phyloP scores from a whole-genome alignment of 441 rosid genomes.

The Croton laevigatus region DNA sequence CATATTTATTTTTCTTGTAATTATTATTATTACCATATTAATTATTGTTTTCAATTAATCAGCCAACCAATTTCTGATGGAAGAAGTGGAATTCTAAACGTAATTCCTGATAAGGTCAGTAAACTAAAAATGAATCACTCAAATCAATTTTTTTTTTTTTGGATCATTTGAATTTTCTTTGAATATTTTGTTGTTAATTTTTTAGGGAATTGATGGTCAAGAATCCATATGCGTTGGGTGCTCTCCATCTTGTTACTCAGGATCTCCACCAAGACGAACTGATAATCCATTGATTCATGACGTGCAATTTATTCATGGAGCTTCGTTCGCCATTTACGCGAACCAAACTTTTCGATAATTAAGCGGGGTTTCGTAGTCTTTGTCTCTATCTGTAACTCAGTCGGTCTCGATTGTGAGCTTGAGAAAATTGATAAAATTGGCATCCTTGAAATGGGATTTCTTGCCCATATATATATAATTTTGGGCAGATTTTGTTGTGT shows the following conservation, averaged over 20 bases:
- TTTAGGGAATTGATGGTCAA: constrained; percentile 37
- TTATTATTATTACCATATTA: background rate
- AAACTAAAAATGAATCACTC: background rate
- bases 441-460: too few species aligned
- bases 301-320: constrained; percentile 58
- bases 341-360: too few species aligned
- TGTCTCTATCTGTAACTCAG: too few species aligned
- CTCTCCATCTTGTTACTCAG: constrained; percentile 41
- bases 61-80: constrained; percentile 45
- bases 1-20: too few species aligned
- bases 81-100: constrained; percentile 39
- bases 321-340: constrained; percentile 39
- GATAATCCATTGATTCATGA: constrained; percentile 70
- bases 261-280: constrained; percentile 73
- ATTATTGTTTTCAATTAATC: constrained; percentile 16
- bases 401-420: too few species aligned
- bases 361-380: too few species aligned
- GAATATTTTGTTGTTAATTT: background rate
- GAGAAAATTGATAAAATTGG: too few species aligned
- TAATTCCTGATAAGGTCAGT: constrained; percentile 47
- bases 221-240: constrained; percentile 43
- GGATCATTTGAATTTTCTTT: too few species aligned
- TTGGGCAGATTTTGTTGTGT: constrained; percentile 7
- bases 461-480: too few species aligned
- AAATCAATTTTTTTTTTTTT: background rate